Percentiles rank a stretch among this genome's conserved stretches.
These are phyloP conservation scores for Trypanosoma brucei DNA, from an alignment of 208 protist genomes.

Conservation along the genomic window DNA sequence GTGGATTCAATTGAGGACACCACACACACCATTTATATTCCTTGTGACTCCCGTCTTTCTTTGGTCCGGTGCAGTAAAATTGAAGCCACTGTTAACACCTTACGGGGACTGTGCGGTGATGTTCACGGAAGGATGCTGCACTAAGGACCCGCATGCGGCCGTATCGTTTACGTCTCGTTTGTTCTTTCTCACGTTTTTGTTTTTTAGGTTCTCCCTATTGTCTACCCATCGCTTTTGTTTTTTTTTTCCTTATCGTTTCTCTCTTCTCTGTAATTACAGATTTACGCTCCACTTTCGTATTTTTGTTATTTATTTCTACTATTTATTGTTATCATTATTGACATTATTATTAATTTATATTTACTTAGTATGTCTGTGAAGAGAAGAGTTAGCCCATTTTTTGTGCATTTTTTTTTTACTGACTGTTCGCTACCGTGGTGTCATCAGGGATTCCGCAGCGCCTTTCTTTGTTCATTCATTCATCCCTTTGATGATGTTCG, in stretches of 20 bases:
- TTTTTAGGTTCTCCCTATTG: background rate
- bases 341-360: slow-evolving; percentile 2
- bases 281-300: background rate
- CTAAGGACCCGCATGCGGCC: background rate
- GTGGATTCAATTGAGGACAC: slow-evolving; percentile 78
- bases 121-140: slow-evolving; percentile 24
- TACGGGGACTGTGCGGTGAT: slow-evolving; percentile 63
- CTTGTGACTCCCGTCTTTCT: slow-evolving; percentile 45
- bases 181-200: slow-evolving; percentile 6
- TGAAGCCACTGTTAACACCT: slow-evolving; percentile 48
- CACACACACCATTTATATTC: slow-evolving; percentile 41
- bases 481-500: too few species aligned
- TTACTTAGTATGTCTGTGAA: slow-evolving; percentile 5
- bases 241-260: too few species aligned
- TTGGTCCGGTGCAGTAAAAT: slow-evolving; percentile 63
- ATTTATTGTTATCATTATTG: slow-evolving; percentile 4
- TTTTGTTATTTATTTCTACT: slow-evolving; percentile 2
- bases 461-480: too few species aligned
- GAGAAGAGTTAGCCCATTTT: background rate
- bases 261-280: background rate
- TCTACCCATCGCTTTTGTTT: too few species aligned
- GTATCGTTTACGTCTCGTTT: slow-evolving; percentile 4
- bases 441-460: too few species aligned
- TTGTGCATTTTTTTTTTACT: slow-evolving; percentile 6
- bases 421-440: too few species aligned